A percentile compares a stretch with the other conserved stretches of the same genome.
phyloP scores from a whole-genome alignment of 805 yeast species.

The Kodamaea lidongshanica region DNA sequence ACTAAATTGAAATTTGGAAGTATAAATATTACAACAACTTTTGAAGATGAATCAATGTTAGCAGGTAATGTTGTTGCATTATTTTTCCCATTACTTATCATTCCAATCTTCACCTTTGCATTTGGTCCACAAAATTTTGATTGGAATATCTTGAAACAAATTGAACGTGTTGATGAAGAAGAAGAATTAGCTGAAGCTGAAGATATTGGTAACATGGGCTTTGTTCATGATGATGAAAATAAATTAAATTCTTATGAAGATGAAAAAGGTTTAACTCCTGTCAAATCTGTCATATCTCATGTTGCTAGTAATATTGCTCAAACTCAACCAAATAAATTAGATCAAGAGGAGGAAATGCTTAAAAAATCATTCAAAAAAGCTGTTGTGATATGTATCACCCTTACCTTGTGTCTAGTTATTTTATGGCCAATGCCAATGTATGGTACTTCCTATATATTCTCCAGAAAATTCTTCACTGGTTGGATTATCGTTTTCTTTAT shows the following conservation, averaged over 20 bases:
- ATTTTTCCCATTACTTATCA: slow-evolving; percentile 59
- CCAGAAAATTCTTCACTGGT: slow-evolving; percentile 74
- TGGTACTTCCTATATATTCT: slow-evolving; percentile 71
- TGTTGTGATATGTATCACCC: slow-evolving; percentile 49
- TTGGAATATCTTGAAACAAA: slow-evolving; percentile 55
- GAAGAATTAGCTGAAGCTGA: slow-evolving; percentile 42
- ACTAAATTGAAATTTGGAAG: slow-evolving; percentile 30
- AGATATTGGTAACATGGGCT: slow-evolving; percentile 16
- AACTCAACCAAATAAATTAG: slow-evolving; percentile 19
- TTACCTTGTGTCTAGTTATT: slow-evolving; percentile 60
- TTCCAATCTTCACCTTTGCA: slow-evolving; percentile 57
- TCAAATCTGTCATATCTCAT: slow-evolving; percentile 33
- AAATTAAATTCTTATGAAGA: too few species aligned
- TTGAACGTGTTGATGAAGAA: slow-evolving; percentile 65
- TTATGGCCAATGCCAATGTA: slow-evolving; percentile 96
- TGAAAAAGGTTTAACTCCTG: slow-evolving; percentile 26
- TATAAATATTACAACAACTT: slow-evolving; percentile 45
- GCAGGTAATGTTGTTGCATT: slow-evolving; percentile 84
- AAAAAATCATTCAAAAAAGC: slow-evolving; percentile 57
- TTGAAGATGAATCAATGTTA: slow-evolving; percentile 82
- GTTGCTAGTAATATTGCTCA: slow-evolving; percentile 36
- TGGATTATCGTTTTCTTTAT: slow-evolving; percentile 80
- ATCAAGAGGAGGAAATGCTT: slow-evolving; percentile 49
- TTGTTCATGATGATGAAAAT: slow-evolving; percentile 7
- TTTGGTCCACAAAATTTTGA: slow-evolving; percentile 72